Evolutionary conservation across 2,329 filamentous ascomycete species (phyloP).

Genomic region (Monosporascus sp.): DNA sequence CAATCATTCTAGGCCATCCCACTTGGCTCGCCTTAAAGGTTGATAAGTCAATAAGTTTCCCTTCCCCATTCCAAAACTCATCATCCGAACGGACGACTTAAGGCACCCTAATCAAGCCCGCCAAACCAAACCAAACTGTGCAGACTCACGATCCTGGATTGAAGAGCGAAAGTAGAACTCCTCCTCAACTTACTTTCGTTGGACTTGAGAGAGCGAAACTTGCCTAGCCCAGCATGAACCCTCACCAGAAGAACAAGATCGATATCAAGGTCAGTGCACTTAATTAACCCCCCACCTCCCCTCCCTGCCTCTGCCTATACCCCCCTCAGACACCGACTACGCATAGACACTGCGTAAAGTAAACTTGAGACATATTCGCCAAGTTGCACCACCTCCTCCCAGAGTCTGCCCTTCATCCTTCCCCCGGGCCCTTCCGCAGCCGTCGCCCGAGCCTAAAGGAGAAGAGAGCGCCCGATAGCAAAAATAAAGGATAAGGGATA

Average conservation of each 20-base stretch:
- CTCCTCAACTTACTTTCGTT: neutral
- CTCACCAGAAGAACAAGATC: constrained; percentile 97
- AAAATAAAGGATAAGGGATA: neutral
- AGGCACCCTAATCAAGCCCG: neutral
- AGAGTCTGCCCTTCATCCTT: too few species aligned
- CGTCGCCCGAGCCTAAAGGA: neutral
- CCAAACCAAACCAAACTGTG: neutral
- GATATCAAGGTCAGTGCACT: constrained; percentile 76
- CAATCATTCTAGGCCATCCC: neutral
- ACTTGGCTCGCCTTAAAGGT: neutral
- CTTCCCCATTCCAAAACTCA: neutral
- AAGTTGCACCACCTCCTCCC: too few species aligned
- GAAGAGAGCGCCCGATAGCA: constrained; percentile 14
- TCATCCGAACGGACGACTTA: neutral
- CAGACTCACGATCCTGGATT: neutral
- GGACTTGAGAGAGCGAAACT: neutral
- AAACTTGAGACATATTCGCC: too few species aligned
- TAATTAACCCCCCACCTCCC: constrained; percentile 6
- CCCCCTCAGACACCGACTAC: constrained; percentile 6
- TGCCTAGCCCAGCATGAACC: constrained; percentile 64
- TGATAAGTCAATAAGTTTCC: neutral
- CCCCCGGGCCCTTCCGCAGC: too few species aligned
- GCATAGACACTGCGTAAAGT: neutral
- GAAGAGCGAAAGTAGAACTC: neutral
- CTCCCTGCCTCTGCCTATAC: constrained; percentile 5